Percentiles rank a stretch among this genome's conserved stretches.
phyloP scores from a whole-genome alignment of 306 rosid genomes.

The Vigna angularis region DNA sequence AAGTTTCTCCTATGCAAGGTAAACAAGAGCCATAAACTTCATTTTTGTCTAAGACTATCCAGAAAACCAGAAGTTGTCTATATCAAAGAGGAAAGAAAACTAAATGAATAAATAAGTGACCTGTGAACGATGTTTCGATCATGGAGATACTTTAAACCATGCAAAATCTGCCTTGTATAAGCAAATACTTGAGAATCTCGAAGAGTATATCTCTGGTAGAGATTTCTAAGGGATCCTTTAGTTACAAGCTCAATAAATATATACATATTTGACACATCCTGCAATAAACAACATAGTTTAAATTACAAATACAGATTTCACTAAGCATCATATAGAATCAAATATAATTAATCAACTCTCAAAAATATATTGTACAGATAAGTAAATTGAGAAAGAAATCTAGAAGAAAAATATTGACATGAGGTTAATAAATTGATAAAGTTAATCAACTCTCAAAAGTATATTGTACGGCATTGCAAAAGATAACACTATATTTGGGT shows the following conservation, averaged over 20 bases:
- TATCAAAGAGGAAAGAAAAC: slow-evolving; percentile 20
- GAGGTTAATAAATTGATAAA: too few species aligned
- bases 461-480: too few species aligned
- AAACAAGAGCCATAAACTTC: slow-evolving; percentile 41
- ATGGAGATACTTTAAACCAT: slow-evolving; percentile 87
- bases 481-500: too few species aligned
- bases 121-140: slow-evolving; percentile 82
- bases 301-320: slow-evolving; percentile 24
- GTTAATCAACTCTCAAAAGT: too few species aligned
- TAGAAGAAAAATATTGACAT: too few species aligned
- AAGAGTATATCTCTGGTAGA: slow-evolving; percentile 65
- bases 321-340: neutral
- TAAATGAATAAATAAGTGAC: slow-evolving; percentile 46
- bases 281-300: slow-evolving; percentile 44
- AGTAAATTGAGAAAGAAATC: too few species aligned
- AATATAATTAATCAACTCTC: too few species aligned
- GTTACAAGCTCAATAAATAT: slow-evolving; percentile 90
- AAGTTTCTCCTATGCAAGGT: slow-evolving; percentile 21
- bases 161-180: slow-evolving; percentile 81
- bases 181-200: slow-evolving; percentile 77
- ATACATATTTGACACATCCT: slow-evolving; percentile 80
- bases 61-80: slow-evolving; percentile 15
- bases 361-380: too few species aligned
- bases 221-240: slow-evolving; percentile 72
- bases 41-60: slow-evolving; percentile 15